Percentiles rank a stretch among this genome's conserved stretches.
Conservation (phyloP, 2,329 filamentous ascomycete species). For the Phaeoacremonium minimum region DNA sequence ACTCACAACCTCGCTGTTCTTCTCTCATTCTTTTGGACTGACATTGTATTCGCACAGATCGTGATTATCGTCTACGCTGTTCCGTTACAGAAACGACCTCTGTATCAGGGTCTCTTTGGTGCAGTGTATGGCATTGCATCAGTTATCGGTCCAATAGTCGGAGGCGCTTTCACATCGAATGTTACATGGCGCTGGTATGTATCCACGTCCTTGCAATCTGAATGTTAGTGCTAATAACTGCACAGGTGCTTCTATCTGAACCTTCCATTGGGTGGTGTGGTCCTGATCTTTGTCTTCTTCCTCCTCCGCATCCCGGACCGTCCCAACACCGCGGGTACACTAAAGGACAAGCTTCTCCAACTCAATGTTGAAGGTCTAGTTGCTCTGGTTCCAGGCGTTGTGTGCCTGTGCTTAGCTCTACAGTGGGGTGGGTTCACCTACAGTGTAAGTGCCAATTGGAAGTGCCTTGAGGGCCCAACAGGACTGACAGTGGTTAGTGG, state of each 20-base stretch:
- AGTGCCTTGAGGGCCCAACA: neutral
- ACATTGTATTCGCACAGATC: conserved; percentile 15
- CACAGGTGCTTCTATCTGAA: conserved; percentile 27
- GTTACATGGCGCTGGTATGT: conserved; percentile 28
- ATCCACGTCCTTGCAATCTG: neutral
- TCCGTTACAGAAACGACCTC: conserved; percentile 24
- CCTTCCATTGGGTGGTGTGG: conserved; percentile 27
- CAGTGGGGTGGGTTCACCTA: conserved; percentile 27
- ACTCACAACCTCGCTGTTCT: conserved; percentile 1
- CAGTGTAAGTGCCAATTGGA: neutral
- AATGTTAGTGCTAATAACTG: neutral
- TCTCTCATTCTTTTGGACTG: neutral
- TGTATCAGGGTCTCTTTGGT: conserved; percentile 28
- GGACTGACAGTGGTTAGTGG: conserved; percentile 14
- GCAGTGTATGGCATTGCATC: conserved; percentile 29
- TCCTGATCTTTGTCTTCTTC: conserved; percentile 19
- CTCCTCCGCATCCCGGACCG: conserved; percentile 12
- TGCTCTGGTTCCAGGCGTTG: conserved; percentile 19
- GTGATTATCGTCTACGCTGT: conserved; percentile 26
- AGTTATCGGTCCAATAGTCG: conserved; percentile 29
- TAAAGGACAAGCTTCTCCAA: conserved; percentile 18
- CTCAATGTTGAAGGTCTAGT: conserved; percentile 18
- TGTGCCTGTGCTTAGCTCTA: conserved; percentile 22
- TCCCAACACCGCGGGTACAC: neutral
- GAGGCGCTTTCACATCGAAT: conserved; percentile 29